phyloP scores from a whole-genome alignment of 768 basidiomycete species.

The Austroboletus festivus region DNA sequence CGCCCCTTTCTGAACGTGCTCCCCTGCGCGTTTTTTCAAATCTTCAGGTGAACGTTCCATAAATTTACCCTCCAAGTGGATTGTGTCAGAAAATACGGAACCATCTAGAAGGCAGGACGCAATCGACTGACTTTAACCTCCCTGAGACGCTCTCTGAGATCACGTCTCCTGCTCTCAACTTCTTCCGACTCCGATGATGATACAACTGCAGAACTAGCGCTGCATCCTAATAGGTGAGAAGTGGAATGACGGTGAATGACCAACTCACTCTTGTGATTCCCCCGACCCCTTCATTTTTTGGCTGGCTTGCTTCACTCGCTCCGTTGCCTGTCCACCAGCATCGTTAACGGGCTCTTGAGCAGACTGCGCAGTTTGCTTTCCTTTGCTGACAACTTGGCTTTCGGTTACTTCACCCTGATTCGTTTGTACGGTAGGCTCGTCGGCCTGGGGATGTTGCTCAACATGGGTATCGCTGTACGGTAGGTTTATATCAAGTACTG shows the following conservation, averaged over 20 bases:
- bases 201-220: conserved; percentile 28
- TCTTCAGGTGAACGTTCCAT: conserved; percentile 63
- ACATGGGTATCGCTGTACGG: conserved; percentile 43
- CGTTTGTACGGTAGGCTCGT: conserved; percentile 35
- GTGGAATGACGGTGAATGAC: too few relatives aligned
- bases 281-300: neutral
- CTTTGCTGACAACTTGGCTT: conserved; percentile 20
- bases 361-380: conserved; percentile 11
- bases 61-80: conserved; percentile 45
- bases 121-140: conserved; percentile 28
- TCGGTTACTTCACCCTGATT: conserved; percentile 34
- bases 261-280: conserved; percentile 16
- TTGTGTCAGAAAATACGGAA: too few relatives aligned
- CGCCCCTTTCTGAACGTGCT: conserved; percentile 56
- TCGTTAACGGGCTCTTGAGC: conserved; percentile 7
- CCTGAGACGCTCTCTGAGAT: conserved; percentile 30
- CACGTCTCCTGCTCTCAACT: conserved; percentile 36
- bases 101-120: neutral
- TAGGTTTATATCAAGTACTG: conserved; percentile 44
- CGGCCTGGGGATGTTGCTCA: conserved; percentile 51
- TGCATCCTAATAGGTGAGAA: conserved; percentile 6
- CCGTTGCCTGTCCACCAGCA: conserved; percentile 7
- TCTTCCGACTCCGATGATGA: conserved; percentile 24
- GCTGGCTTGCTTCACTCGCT: conserved; percentile 6
- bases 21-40: conserved; percentile 55